phyloP scores from a whole-genome alignment of 495 filamentous ascomycete species.

The Annulohypoxylon maeteangense region DNA sequence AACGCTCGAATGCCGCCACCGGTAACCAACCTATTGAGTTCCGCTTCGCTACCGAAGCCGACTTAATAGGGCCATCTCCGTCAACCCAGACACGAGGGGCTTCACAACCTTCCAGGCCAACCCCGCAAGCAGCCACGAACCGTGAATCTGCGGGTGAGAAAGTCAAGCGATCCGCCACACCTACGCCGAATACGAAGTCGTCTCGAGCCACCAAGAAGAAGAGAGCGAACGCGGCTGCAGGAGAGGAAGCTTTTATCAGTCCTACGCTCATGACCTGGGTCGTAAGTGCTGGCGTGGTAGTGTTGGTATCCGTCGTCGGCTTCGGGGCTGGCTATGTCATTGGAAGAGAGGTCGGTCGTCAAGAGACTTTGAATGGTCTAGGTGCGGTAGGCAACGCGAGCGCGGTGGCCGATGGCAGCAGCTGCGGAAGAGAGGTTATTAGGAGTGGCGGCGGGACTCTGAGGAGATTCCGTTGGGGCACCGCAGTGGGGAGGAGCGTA shows the following conservation, averaged over 20 bases:
- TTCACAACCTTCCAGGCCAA: slow-evolving; percentile 39
- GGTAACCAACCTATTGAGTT: slow-evolving; percentile 65
- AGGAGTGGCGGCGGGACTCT: slow-evolving; percentile 53
- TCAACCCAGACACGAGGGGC: slow-evolving; percentile 37
- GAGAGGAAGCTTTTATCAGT: slow-evolving; percentile 58
- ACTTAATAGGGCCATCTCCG: slow-evolving; percentile 64
- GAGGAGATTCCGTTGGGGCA: slow-evolving; percentile 60
- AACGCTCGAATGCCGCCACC: slow-evolving; percentile 43
- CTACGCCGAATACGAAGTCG: slow-evolving; percentile 47
- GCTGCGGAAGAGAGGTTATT: slow-evolving; percentile 58
- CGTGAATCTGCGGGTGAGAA: slow-evolving; percentile 54
- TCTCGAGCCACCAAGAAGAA: slow-evolving; percentile 66
- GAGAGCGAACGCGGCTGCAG: slow-evolving; percentile 46
- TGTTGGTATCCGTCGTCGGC: slow-evolving; percentile 88
- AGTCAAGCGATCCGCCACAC: slow-evolving; percentile 62
- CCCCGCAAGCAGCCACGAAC: slow-evolving; percentile 4
- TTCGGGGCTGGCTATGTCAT: slow-evolving; percentile 94
- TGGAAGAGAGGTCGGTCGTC: slow-evolving; percentile 80
- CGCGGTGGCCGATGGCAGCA: slow-evolving; percentile 42
- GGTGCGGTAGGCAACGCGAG: slow-evolving; percentile 55
- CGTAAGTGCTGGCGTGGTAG: slow-evolving; percentile 89
- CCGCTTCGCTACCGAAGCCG: slow-evolving; percentile 79
- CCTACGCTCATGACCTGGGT: slow-evolving; percentile 92
- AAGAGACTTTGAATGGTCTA: slow-evolving; percentile 61
- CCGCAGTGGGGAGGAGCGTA: slow-evolving; percentile 53